A percentile compares a stretch with the other conserved stretches of the same genome.
These are phyloP conservation scores for Phycomyces nitens DNA, from an alignment of 192 early-diverging fungal species.

Conservation along the genomic window DNA sequence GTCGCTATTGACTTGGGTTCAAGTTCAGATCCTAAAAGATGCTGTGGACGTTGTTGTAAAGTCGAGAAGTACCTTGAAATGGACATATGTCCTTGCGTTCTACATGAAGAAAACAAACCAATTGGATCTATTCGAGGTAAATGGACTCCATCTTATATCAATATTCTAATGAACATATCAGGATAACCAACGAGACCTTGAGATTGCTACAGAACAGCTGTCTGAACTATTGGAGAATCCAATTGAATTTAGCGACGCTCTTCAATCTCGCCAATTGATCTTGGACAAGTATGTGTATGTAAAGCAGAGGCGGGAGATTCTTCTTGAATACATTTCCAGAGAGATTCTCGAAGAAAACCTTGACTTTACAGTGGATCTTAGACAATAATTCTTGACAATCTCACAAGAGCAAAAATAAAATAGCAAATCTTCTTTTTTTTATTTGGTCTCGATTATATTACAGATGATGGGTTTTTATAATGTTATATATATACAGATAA, in stretches of 20 bases:
- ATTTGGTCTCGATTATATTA: too few relatives aligned
- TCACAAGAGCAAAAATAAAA: too few relatives aligned
- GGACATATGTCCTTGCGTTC: constrained; percentile 97
- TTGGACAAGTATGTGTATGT: constrained; percentile 95
- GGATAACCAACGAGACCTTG: constrained; percentile 95
- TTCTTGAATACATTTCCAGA: constrained; percentile 84
- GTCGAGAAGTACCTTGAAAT: constrained; percentile 91
- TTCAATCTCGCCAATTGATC: constrained; percentile 78
- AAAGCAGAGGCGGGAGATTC: constrained; percentile 74
- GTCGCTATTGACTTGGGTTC: constrained; percentile 91
- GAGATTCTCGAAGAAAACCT: constrained; percentile 74
- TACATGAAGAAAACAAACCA: constrained; percentile 83
- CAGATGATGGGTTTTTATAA: neutral
- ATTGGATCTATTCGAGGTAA: constrained; percentile 83
- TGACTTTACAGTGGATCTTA: neutral
- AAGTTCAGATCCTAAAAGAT: constrained; percentile 93
- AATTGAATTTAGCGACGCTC: constrained; percentile 69
- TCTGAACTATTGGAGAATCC: constrained; percentile 88
- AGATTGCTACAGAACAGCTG: constrained; percentile 94
- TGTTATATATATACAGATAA: constrained; percentile 14
- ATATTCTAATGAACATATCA: neutral
- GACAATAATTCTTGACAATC: neutral
- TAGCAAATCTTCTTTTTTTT: too few relatives aligned
- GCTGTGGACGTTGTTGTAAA: constrained; percentile 87
- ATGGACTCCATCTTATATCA: neutral